These are phyloP conservation scores for Alternaria metachromatica DNA, from an alignment of 2,329 filamentous ascomycete species.

Conservation along the genomic window DNA sequence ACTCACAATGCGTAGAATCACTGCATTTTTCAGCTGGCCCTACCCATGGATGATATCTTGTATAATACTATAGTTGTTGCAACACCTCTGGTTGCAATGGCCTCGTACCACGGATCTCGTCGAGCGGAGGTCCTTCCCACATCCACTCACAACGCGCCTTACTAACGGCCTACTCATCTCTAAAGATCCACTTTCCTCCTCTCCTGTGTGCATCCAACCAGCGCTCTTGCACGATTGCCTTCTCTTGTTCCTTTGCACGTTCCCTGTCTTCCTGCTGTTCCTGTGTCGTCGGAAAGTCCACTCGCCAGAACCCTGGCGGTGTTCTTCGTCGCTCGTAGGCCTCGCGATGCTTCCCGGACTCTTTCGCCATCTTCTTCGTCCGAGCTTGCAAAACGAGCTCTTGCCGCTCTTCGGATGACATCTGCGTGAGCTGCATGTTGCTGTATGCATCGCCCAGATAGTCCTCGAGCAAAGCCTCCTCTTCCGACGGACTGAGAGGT, in stretches of 20 bases:
- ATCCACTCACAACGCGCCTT: neutral
- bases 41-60: neutral
- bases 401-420: constrained; percentile 67
- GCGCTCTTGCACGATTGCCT: constrained; percentile 71
- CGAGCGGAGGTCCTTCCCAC: neutral
- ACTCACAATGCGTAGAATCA: neutral
- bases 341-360: constrained; percentile 78
- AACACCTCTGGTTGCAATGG: neutral
- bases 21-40: neutral
- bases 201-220: constrained; percentile 81
- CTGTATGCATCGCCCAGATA: constrained; percentile 58
- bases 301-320: constrained; percentile 89
- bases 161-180: constrained; percentile 68
- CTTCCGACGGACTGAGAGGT: constrained; percentile 40
- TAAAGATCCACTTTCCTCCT: constrained; percentile 79
- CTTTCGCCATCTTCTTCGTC: constrained; percentile 74
- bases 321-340: constrained; percentile 73
- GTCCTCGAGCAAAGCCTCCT: constrained; percentile 58
- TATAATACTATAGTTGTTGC: neutral
- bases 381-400: constrained; percentile 78
- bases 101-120: neutral
- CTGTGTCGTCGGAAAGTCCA: constrained; percentile 89
- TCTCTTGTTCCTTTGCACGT: constrained; percentile 69
- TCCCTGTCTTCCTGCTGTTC: constrained; percentile 71
- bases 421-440: constrained; percentile 47